Base-by-base conservation (phyloP, 495 filamentous ascomycete species). In the Penicillium flavigenum region DNA sequence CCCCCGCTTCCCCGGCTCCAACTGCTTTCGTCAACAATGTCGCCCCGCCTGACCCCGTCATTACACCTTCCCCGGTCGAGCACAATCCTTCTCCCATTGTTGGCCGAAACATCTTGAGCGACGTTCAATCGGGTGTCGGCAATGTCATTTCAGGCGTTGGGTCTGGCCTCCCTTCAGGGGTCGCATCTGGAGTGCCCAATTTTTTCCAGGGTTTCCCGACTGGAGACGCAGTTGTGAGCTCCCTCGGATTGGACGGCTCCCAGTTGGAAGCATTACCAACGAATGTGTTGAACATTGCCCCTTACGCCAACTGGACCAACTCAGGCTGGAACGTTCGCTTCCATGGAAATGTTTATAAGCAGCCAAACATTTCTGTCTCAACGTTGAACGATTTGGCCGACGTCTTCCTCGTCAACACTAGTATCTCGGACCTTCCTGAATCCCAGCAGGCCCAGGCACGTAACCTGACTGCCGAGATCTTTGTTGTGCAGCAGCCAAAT, bases 221-320 rank as follows among this genome's bases (percentile, higher is more conserved):
- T 32, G 85, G 86, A 32, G 68, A 73, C 26, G 72, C 73, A 5
- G 87, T 89, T 5, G 68, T 76, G 60, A 86, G 76, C 56, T 79
- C 79, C 41, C 73, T 90, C 3, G 82, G 83, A 3, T 72, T 91
- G 42, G 69, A 78, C 49, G 76, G 81, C 50, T 63, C 63, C 12
- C 78, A 85, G n/a, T 67, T 89, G 22, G 75, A 65, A 14, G 80
- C 84, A 5, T 69, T 81, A 38, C 88, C 89, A 1, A 87, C 88
- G 2, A 81, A 89, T 59, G 86, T 88, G 17, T 66, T 91, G 49
- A 90, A 91, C 61, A 71, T 92, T 10, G 86, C 87, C 72, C 80
- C 80, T n/a, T 92, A 92, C 67, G 89, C 80, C 36, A 92, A 92
- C 59, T 92, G 85, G 81, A 91, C 88, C n/a, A 76, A 81, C 19